Base-by-base conservation (phyloP, 805 yeast species). In the Saccharomyces mikatae region DNA sequence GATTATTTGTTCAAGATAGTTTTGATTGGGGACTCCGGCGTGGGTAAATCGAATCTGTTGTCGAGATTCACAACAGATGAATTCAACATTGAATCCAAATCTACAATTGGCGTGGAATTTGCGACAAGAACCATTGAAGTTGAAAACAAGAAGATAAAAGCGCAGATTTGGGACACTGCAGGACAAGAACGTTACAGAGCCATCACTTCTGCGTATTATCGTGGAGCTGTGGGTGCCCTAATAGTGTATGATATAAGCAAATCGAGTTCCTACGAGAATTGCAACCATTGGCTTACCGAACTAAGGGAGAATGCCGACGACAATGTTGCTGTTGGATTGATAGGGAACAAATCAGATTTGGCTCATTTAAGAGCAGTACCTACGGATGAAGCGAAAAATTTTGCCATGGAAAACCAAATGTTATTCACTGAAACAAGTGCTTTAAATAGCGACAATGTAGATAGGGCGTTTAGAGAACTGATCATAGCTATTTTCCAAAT, bases 101-200 rank as follows among this genome's bases (percentile, higher is more conserved):
- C 96, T 52, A 92, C 99, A 28, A 92, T 92, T 68, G 99, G 99
- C 49, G 99, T 94, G 51, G 99, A 94, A 73, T 92, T 92, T 75
- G 98, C 98, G 47, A 94, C 98, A 24, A 81, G 97, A 71, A 91
- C 97, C 2, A 83, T 94, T 54, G 92, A 87, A 64, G 84, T 87
- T 58, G 92, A 87, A 60, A 90, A 89, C 47, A 87, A 86, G 66
- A 75, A 89, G 68, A 86, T 88, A 62, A 89, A 88, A 71, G 92
- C 95, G 3, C 96, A 89, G 73, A 86, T 90, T 62, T 92, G 99
- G 99, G 99, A 92, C 73, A 92, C 99, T 41, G 99, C 99, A 1
- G 99, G 99, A 58, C 99, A 92, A 76, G 99, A 92, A 73, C 83
- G 99, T 71, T 92, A 94, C 77, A 83, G 99, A 65, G 98, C 99